These are phyloP conservation scores for Camellia granthamiana DNA, from an alignment of 148 eudicot species.

Conservation along the genomic window DNA sequence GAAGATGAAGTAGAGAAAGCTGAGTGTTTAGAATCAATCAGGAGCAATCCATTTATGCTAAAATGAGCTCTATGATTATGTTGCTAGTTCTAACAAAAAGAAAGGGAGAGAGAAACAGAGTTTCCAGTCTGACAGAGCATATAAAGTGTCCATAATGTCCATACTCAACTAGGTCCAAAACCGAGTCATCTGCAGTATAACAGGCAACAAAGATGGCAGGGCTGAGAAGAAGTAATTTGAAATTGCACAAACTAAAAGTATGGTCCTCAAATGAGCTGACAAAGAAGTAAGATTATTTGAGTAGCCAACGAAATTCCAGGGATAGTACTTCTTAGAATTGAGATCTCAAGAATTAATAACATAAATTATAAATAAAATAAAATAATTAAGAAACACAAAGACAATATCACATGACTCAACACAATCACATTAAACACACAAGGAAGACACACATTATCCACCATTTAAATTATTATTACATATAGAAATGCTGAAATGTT, in stretches of 20 bases:
- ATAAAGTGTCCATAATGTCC: conserved; percentile 6
- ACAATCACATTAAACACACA: neutral
- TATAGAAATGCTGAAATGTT: conserved; percentile 17
- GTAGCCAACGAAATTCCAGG: neutral
- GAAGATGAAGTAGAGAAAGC: no score
- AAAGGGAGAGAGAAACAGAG: neutral
- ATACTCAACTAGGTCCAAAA: neutral
- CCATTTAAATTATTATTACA: neutral
- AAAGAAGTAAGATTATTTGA: conserved; percentile 2
- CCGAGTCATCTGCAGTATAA: neutral
- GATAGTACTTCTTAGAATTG: neutral
- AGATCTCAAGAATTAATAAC: neutral
- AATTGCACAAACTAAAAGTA: conserved; percentile 3
- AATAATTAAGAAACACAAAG: conserved; percentile 2
- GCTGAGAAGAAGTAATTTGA: neutral
- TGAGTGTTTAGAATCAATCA: no score
- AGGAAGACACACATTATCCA: neutral
- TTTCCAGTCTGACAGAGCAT: neutral
- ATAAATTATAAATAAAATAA: neutral
- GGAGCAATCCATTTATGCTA: no score
- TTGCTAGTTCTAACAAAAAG: neutral
- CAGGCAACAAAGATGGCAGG: neutral
- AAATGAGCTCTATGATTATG: neutral
- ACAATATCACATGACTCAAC: neutral
- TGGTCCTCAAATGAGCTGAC: neutral